phyloP scores from a whole-genome alignment of 1,139 yeast species.

The Scheffersomyces illinoinensis region DNA sequence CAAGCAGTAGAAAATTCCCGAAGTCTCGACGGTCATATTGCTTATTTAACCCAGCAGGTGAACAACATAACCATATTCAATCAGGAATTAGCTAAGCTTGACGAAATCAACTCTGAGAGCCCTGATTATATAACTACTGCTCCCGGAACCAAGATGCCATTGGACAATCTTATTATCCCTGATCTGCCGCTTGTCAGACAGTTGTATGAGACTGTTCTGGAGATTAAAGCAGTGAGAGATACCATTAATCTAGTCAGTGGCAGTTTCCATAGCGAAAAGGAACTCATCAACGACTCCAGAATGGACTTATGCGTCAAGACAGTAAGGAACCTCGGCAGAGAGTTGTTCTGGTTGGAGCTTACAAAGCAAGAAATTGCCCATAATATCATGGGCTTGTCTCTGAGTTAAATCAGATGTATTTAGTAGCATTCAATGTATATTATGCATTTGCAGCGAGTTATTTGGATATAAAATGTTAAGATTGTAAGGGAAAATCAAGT shows the following conservation, averaged over 20 bases:
- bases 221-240: constrained; percentile 71
- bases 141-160: constrained; percentile 14
- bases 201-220: constrained; percentile 66
- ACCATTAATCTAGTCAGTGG: constrained; percentile 59
- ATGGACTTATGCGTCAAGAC: constrained; percentile 58
- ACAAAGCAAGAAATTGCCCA: constrained; percentile 33
- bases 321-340: constrained; percentile 69
- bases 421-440: background rate
- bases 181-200: constrained; percentile 45
- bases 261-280: constrained; percentile 38
- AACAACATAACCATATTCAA: constrained; percentile 27
- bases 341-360: constrained; percentile 61
- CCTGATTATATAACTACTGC: constrained; percentile 19
- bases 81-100: constrained; percentile 22
- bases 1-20: constrained; percentile 41
- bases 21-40: constrained; percentile 31
- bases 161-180: constrained; percentile 42
- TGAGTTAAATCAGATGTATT: background rate
- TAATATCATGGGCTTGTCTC: constrained; percentile 21
- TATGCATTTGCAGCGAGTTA: background rate
- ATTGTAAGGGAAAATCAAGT: background rate
- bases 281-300: constrained; percentile 34
- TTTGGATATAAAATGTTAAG: background rate
- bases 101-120: constrained; percentile 23
- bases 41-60: constrained; percentile 35